Evolutionary conservation across 768 basidiomycete species (phyloP).

Genomic region (Boletus reticulatus): DNA sequence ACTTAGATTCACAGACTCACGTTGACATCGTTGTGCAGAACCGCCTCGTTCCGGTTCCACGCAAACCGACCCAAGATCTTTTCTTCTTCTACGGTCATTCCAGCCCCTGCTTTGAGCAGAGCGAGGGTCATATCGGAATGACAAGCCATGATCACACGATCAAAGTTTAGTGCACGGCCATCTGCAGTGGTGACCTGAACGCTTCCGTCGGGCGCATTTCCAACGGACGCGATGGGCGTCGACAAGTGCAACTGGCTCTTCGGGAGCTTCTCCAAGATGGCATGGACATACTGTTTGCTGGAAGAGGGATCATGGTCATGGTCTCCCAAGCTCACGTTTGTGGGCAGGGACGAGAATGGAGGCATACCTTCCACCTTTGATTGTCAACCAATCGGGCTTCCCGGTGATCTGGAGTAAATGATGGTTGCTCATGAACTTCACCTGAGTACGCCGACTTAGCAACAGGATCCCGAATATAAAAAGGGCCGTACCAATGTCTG

Average conservation of each 20-base stretch:
- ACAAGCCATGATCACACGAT: conserved; percentile 72
- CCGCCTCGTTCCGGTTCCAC: conserved; percentile 68
- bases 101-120: conserved; percentile 41
- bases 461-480: not conserved
- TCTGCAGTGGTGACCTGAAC: conserved; percentile 47
- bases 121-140: conserved; percentile 64
- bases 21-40: conserved; percentile 61
- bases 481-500: conserved; percentile 48
- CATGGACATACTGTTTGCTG: conserved; percentile 66
- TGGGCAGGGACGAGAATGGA: not conserved
- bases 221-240: conserved; percentile 50
- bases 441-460: conserved; percentile 28
- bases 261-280: conserved; percentile 56
- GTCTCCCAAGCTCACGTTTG: not conserved
- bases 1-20: conserved; percentile 35
- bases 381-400: conserved; percentile 71
- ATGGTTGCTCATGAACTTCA: conserved; percentile 74
- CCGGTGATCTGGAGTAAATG: conserved; percentile 69
- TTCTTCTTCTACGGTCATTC: conserved; percentile 50
- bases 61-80: conserved; percentile 53
- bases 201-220: conserved; percentile 20
- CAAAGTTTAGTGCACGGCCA: conserved; percentile 49
- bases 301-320: not conserved
- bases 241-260: conserved; percentile 54
- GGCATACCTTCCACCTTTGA: conserved; percentile 66